Evolutionary conservation across 192 early-diverging fungal genomes (phyloP).

Genomic region (Gonapodya sp.): DNA sequence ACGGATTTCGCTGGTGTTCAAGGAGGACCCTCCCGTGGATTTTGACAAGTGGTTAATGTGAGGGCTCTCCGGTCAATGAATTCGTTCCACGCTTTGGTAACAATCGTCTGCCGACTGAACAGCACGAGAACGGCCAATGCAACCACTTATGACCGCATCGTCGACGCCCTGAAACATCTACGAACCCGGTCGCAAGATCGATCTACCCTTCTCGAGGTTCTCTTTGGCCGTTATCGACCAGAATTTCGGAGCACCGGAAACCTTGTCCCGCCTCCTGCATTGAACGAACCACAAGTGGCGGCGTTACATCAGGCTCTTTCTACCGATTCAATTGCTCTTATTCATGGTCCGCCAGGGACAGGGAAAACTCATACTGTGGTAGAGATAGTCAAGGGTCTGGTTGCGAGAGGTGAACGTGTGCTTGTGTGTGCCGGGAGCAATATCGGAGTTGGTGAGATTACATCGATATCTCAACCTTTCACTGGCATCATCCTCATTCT

Average conservation of each 20-base stretch:
- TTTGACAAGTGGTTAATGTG: slow-evolving; percentile 32
- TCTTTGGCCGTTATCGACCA: too few species aligned
- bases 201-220: neutral
- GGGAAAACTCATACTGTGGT: slow-evolving; percentile 85
- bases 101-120: too few species aligned
- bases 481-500: neutral
- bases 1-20: slow-evolving; percentile 52
- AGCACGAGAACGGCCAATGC: slow-evolving; percentile 25
- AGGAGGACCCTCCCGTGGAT: slow-evolving; percentile 48
- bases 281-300: slow-evolving; percentile 63
- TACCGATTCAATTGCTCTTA: slow-evolving; percentile 56
- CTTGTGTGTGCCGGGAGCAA: slow-evolving; percentile 87
- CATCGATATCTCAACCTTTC: neutral
- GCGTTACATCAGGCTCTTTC: slow-evolving; percentile 54
- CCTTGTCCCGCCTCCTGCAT: too few species aligned
- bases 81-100: neutral
- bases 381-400: slow-evolving; percentile 73
- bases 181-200: slow-evolving; percentile 21
- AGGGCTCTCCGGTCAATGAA: slow-evolving; percentile 42
- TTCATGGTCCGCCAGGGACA: slow-evolving; percentile 69
- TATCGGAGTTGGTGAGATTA: slow-evolving; percentile 59
- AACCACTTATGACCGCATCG: slow-evolving; percentile 28
- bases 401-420: slow-evolving; percentile 42
- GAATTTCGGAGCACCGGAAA: too few species aligned
- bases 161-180: slow-evolving; percentile 24